Evolutionary conservation across 768 basidiomycete genomes (phyloP).

Genomic region (Holtermannia corniformis): DNA sequence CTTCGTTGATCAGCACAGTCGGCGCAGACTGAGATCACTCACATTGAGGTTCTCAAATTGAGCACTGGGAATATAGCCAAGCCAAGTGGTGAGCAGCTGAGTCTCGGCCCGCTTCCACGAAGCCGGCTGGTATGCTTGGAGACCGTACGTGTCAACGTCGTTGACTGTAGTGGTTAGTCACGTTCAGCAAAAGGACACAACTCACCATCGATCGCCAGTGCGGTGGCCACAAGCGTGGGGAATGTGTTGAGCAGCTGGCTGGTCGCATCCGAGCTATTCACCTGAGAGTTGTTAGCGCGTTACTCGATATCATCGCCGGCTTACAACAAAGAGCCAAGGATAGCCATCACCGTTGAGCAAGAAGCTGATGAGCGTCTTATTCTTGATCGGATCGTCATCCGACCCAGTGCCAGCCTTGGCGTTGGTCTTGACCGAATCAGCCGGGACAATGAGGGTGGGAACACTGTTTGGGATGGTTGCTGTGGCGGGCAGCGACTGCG

Average conservation of each 20-base stretch:
- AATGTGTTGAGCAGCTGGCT: slow-evolving; percentile 70
- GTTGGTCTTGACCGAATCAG: slow-evolving; percentile 30
- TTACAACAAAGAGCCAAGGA: slow-evolving; percentile 37
- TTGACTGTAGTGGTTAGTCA: slow-evolving; percentile 23
- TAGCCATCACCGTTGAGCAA: slow-evolving; percentile 30
- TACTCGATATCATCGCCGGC: not conserved
- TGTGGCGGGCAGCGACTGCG: slow-evolving; percentile 22
- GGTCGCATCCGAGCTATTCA: slow-evolving; percentile 49
- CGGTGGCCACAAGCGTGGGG: slow-evolving; percentile 48
- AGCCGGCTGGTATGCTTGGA: slow-evolving; percentile 61
- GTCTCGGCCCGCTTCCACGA: slow-evolving; percentile 50
- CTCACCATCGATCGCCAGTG: slow-evolving; percentile 47
- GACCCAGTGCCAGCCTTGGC: slow-evolving; percentile 18
- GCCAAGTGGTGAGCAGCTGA: slow-evolving; percentile 58
- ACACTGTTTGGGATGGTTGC: slow-evolving; percentile 36
- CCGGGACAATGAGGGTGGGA: slow-evolving; percentile 39
- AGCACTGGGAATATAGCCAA: slow-evolving; percentile 56
- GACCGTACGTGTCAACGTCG: slow-evolving; percentile 49
- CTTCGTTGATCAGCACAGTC: slow-evolving; percentile 4
- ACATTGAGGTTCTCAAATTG: slow-evolving; percentile 55
- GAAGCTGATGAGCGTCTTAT: slow-evolving; percentile 32
- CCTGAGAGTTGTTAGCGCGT: slow-evolving; percentile 13
- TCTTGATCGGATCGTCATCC: slow-evolving; percentile 22
- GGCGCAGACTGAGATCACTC: slow-evolving; percentile 1
- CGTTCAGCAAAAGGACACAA: slow-evolving; percentile 35